Conservation (phyloP, 2,329 filamentous ascomycete species). For the Botrytis squamosa region DNA sequence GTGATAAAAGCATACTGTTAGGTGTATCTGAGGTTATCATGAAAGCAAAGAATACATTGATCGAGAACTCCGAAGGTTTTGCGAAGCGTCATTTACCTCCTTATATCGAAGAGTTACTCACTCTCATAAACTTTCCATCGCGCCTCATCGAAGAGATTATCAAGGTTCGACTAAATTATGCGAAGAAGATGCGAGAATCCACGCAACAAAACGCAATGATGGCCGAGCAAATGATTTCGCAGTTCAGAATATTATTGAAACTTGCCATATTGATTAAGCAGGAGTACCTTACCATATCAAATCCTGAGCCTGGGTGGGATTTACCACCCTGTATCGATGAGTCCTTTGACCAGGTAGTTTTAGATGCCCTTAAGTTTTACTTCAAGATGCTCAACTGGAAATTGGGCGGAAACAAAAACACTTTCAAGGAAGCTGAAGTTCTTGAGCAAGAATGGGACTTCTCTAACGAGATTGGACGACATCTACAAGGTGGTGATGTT, state of each 20-base stretch:
- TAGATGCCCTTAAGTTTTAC: conserved; percentile 95
- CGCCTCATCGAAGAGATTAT: conserved; percentile 96
- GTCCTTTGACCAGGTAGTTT: conserved; percentile 85
- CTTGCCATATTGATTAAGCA: conserved; percentile 91
- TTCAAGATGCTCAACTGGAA: conserved; percentile 99
- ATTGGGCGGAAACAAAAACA: conserved; percentile 94
- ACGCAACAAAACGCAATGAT: conserved; percentile 90
- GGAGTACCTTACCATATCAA: conserved; percentile 79
- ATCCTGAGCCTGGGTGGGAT: conserved; percentile 90
- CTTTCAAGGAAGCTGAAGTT: conserved; percentile 97
- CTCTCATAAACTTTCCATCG: conserved; percentile 94
- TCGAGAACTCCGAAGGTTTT: conserved; percentile 81
- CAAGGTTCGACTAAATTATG: conserved; percentile 84
- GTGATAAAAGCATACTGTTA: conserved; percentile 80
- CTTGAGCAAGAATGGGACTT: conserved; percentile 98
- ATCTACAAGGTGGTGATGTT: conserved; percentile 89
- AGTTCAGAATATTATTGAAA: conserved; percentile 90
- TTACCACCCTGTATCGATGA: conserved; percentile 95
- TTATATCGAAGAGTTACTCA: conserved; percentile 94
- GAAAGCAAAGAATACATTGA: conserved; percentile 90
- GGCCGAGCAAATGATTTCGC: conserved; percentile 95
- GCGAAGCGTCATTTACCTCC: conserved; percentile 87
- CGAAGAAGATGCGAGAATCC: conserved; percentile 92
- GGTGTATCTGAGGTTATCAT: conserved; percentile 82
- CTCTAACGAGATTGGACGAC: conserved; percentile 86